Conservation (phyloP, 73 alveolate genomes). For the Blepharisma japonicum region DNA sequence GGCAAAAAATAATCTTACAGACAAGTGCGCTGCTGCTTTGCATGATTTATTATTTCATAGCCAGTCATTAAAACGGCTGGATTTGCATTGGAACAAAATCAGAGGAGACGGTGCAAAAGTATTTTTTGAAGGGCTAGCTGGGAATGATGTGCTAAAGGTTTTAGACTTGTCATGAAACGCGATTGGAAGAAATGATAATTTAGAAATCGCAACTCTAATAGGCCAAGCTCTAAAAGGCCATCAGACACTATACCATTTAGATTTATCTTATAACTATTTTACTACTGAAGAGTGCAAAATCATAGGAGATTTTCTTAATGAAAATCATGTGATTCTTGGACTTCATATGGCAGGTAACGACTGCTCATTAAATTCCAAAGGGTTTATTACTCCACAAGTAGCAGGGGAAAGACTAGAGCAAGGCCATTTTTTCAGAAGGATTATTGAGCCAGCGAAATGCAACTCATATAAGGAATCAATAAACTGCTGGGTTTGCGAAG, state of each 20-base stretch:
- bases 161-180: slow-evolving; percentile 24
- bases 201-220: slow-evolving; percentile 14
- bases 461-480: neutral
- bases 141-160: neutral
- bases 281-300: slow-evolving; percentile 49
- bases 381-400: slow-evolving; percentile 61
- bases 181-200: slow-evolving; percentile 3
- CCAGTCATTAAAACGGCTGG: slow-evolving; percentile 32
- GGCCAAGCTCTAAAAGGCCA: slow-evolving; percentile 52
- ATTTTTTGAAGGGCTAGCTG: slow-evolving; percentile 25
- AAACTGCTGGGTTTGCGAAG: slow-evolving; percentile 30
- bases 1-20: slow-evolving; percentile 11
- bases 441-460: neutral
- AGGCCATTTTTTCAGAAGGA: slow-evolving; percentile 11
- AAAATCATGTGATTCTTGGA: slow-evolving; percentile 77
- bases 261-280: slow-evolving; percentile 69
- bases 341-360: slow-evolving; percentile 82
- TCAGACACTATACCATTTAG: slow-evolving; percentile 70
- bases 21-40: neutral
- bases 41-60: neutral
- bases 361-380: slow-evolving; percentile 69
- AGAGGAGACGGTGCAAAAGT: slow-evolving; percentile 48
- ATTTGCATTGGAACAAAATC: slow-evolving; percentile 58
- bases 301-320: slow-evolving; percentile 59
- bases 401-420: neutral